phyloP scores from a whole-genome alignment of 2,329 filamentous ascomycete genomes.

The Cytospora leucostoma region DNA sequence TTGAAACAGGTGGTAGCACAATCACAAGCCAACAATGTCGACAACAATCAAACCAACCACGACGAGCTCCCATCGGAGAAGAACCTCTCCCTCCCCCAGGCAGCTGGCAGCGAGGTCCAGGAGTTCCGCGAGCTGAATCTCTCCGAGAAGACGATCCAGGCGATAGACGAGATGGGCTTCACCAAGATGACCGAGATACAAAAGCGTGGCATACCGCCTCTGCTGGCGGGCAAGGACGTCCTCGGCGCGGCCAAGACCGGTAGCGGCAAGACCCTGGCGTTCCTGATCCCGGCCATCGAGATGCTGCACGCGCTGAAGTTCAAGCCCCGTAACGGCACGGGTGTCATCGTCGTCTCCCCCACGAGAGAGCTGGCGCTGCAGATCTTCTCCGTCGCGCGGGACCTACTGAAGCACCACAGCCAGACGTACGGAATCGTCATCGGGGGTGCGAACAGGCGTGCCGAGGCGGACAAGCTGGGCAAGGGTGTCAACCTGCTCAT shows the following conservation, averaged over 20 bases:
- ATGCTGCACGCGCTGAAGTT: slow-evolving; percentile 88
- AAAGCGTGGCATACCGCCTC: slow-evolving; percentile 79
- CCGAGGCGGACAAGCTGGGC: slow-evolving; percentile 88
- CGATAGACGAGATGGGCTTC: slow-evolving; percentile 89
- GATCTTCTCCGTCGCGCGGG: slow-evolving; percentile 91
- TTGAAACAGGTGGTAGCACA: slow-evolving; percentile 22
- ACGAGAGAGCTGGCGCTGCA: slow-evolving; percentile 93
- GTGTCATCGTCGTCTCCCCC: slow-evolving; percentile 88
- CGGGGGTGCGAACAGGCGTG: slow-evolving; percentile 85
- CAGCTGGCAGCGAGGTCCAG: slow-evolving; percentile 62
- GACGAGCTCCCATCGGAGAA: slow-evolving; percentile 41
- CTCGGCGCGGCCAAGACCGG: slow-evolving; percentile 95
- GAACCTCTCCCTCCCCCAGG: slow-evolving; percentile 54
- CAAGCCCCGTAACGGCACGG: slow-evolving; percentile 92
- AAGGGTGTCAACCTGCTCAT: slow-evolving; percentile 96
- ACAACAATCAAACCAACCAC: slow-evolving; percentile 34
- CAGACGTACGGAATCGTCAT: slow-evolving; percentile 95
- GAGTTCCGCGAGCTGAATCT: slow-evolving; percentile 82
- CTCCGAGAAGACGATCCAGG: slow-evolving; percentile 84
- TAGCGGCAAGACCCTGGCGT: slow-evolving; percentile 92
- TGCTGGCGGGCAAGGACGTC: slow-evolving; percentile 87
- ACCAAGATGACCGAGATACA: slow-evolving; percentile 96
- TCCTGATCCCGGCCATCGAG: slow-evolving; percentile 91
- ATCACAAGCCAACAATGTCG: slow-evolving; percentile 33
- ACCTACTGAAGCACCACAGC: slow-evolving; percentile 92